Conservation (phyloP, 805 yeast species). For the Candida easanensis region DNA sequence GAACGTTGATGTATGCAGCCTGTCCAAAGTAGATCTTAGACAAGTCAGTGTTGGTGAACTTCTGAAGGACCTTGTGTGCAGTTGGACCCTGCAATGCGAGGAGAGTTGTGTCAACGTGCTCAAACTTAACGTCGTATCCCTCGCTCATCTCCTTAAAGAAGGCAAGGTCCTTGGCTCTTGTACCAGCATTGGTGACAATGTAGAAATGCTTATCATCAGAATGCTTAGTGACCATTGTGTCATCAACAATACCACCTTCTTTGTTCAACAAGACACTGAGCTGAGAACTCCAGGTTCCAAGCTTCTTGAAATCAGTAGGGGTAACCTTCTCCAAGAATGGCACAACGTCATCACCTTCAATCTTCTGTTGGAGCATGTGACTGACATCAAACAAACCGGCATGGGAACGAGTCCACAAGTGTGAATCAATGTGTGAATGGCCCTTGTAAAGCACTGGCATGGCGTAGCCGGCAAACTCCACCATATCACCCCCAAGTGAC, state of each 20-base stretch:
- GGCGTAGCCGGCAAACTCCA: slow-evolving; percentile 92
- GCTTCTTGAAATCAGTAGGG: slow-evolving; percentile 74
- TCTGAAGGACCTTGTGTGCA: slow-evolving; percentile 65
- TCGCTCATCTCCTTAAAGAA: slow-evolving; percentile 57
- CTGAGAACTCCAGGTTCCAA: slow-evolving; percentile 61
- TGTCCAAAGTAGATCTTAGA: slow-evolving; percentile 71
- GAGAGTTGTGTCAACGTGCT: slow-evolving; percentile 66
- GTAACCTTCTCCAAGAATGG: slow-evolving; percentile 74
- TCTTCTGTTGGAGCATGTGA: slow-evolving; percentile 91
- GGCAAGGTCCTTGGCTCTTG: slow-evolving; percentile 74
- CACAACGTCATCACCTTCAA: slow-evolving; percentile 66
- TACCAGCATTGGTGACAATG: slow-evolving; percentile 95
- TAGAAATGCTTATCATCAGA: slow-evolving; percentile 62
- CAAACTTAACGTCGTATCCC: slow-evolving; percentile 33
- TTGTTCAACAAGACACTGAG: slow-evolving; percentile 73
- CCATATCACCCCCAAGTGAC: slow-evolving; percentile 82
- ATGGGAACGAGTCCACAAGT: slow-evolving; percentile 84
- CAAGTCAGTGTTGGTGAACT: slow-evolving; percentile 58
- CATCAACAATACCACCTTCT: slow-evolving; percentile 88
- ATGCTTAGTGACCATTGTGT: slow-evolving; percentile 84
- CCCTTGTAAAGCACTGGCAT: slow-evolving; percentile 90
- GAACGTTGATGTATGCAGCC: slow-evolving; percentile 30
- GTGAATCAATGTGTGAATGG: slow-evolving; percentile 91
- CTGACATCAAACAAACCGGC: slow-evolving; percentile 96
- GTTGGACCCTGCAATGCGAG: slow-evolving; percentile 93